Evolutionary conservation across 2,329 filamentous ascomycete genomes (phyloP), one percentile per base, ranked within the genome.

Genomic region (Trichoderma koningiopsis): DNA sequence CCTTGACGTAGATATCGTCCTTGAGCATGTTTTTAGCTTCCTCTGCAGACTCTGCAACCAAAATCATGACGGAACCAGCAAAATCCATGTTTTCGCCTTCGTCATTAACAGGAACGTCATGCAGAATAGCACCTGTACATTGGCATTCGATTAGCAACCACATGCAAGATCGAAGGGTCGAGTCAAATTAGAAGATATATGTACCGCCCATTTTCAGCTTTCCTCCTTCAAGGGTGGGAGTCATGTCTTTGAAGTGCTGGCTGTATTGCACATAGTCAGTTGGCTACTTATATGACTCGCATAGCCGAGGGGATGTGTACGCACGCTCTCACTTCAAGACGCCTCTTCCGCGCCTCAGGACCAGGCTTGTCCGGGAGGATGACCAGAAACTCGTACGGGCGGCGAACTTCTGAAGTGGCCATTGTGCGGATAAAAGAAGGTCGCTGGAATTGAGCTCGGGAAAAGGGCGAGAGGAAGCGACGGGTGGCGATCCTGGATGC

Each of bases 61-160:
- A 83, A 33, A 96, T 83, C 75, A 96, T 81, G 22, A 89, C 87
- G 77, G 90, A 93, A 53, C 93, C 93, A 72, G 88, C 87, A 81
- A 96, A 93, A 76, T 91, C 88, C 55, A 88, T 86, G 24, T 85
- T 86, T 5, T 82, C 80, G 11, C 84, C 78, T 63, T 86, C 81
- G 29, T 90, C 85, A 69, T 91, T 87, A 6, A 86, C 83, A 40
- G 92, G 90, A 43, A 91, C 84, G 10, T 88, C 85, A 53, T 91
- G 86, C 8, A 95, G 82, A 64, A 91, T 82, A 27, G 90, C 91
- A 53, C 92, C 92, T 89, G n/a, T 2, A 33, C 7, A 37, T 29
- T 4, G 6, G 6, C 10, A n/a, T 43, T 22, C 3, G 29, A 8
- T 64, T 27, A 59, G 35, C 33, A 35, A 4, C 19, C 49, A 56